Evolutionary conservation across 2,329 filamentous ascomycete genomes (phyloP).

Genomic region (Arachnomyces sp.): DNA sequence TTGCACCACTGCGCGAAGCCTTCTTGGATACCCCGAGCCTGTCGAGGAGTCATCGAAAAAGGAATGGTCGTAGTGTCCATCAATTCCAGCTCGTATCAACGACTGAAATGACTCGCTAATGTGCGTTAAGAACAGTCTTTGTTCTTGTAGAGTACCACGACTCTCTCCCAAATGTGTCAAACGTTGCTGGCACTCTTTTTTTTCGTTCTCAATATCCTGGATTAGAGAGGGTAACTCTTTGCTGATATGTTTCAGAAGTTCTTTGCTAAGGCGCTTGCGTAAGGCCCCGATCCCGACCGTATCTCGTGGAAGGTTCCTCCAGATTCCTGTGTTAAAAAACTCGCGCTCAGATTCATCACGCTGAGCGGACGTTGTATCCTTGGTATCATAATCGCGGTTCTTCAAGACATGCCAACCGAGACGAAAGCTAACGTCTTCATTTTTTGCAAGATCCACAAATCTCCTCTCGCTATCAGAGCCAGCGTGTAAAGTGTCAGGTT

Average conservation of each 20-base stretch:
- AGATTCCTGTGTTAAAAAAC: constrained; percentile 18
- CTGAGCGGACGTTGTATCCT: constrained; percentile 6
- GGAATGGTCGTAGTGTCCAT: constrained; percentile 14
- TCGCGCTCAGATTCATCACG: constrained; percentile 16
- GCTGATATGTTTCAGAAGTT: constrained; percentile 21
- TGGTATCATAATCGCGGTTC: constrained; percentile 15
- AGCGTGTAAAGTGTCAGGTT: constrained; percentile 20
- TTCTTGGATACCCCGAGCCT: constrained; percentile 15
- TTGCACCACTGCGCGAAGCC: constrained; percentile 16
- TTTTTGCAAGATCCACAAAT: constrained; percentile 19
- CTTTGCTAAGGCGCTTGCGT: constrained; percentile 16
- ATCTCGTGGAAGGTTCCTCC: constrained; percentile 12
- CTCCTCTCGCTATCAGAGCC: constrained; percentile 19
- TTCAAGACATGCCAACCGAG: constrained; percentile 24
- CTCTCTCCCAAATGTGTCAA: constrained; percentile 5
- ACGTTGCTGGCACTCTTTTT: constrained; percentile 22
- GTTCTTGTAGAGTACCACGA: constrained; percentile 5
- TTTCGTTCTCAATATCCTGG: constrained; percentile 19
- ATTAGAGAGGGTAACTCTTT: constrained; percentile 19
- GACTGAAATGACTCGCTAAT: constrained; percentile 8
- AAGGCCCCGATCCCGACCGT: constrained; percentile 17
- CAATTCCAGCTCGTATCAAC: constrained; percentile 8
- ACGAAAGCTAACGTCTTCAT: constrained; percentile 16
- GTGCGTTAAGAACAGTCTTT: constrained; percentile 6
- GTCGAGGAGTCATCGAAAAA: constrained; percentile 15